phyloP scores from a whole-genome alignment of 2,329 filamentous ascomycete genomes.

The Claviceps sp. region DNA sequence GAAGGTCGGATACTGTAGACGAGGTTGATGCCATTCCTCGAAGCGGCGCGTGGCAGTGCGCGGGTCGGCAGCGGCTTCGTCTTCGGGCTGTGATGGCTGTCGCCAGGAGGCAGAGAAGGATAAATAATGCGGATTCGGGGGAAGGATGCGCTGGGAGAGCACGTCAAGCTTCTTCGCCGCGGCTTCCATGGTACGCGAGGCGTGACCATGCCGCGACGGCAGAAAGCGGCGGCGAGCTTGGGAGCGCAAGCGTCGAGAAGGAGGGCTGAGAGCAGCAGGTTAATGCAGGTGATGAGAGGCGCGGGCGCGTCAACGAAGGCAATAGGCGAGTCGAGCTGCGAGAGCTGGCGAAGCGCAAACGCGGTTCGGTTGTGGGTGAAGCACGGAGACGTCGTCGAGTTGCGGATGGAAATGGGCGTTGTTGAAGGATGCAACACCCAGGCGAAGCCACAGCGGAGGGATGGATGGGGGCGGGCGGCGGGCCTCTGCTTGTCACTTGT shows the following conservation, averaged over 20 bases:
- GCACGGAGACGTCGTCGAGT: not conserved
- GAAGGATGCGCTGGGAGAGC: constrained; percentile 38
- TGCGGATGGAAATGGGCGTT: not conserved
- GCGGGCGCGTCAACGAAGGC: not conserved
- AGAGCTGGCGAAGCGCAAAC: not conserved
- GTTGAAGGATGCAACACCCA: not conserved
- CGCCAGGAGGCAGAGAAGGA: constrained; percentile 34
- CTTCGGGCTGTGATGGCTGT: constrained; percentile 30
- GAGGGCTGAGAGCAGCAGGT: not conserved
- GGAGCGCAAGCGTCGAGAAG: not conserved
- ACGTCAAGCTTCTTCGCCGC: constrained; percentile 42
- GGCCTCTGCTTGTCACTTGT: no score
- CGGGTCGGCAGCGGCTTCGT: constrained; percentile 14
- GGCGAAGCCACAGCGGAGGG: not conserved
- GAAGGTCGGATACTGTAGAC: constrained; percentile 44
- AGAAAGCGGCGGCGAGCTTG: constrained; percentile 6
- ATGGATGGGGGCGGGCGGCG: not conserved
- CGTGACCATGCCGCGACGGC: constrained; percentile 22
- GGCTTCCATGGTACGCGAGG: constrained; percentile 41
- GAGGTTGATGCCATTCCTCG: constrained; percentile 36
- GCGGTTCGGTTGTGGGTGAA: not conserved
- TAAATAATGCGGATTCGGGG: constrained; percentile 39
- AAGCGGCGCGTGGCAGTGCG: constrained; percentile 15
- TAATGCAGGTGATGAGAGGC: not conserved
- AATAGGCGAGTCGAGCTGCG: not conserved